phyloP scores from a whole-genome alignment of 768 basidiomycete genomes.

The Mycena metata region DNA sequence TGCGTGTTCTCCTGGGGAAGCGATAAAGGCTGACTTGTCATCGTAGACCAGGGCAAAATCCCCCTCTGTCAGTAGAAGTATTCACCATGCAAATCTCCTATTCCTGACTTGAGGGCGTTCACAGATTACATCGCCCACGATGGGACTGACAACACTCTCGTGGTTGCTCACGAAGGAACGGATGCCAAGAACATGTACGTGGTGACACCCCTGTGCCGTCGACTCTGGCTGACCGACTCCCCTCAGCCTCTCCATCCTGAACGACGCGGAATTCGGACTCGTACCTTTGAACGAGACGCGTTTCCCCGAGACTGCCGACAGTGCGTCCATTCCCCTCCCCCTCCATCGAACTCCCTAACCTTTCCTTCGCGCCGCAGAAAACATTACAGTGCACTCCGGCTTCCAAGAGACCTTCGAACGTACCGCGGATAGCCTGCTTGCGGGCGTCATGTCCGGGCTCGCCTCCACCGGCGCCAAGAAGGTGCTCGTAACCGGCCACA shows the following conservation, averaged over 20 bases:
- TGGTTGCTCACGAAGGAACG: conserved; percentile 31
- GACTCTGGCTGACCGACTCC: too few relatives aligned
- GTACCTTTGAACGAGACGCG: conserved; percentile 11
- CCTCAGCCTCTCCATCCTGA: background rate
- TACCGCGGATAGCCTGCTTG: conserved; percentile 51
- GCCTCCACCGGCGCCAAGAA: conserved; percentile 47
- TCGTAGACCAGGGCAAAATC: conserved; percentile 44
- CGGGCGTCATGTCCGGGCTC: conserved; percentile 48
- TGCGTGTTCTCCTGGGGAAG: background rate
- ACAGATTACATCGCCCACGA: conserved; percentile 29
- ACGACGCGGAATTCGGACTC: conserved; percentile 23
- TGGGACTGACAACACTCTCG: conserved; percentile 6
- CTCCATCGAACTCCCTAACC: conserved; percentile 23
- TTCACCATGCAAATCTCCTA: background rate
- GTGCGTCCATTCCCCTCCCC: background rate
- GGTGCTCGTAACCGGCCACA: conserved; percentile 57
- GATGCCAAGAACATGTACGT: conserved; percentile 20
- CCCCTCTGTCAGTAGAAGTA: conserved; percentile 45
- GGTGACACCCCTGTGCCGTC: too few relatives aligned
- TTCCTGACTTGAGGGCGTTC: background rate
- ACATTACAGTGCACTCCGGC: conserved; percentile 54
- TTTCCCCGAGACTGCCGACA: conserved; percentile 8
- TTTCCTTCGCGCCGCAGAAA: background rate
- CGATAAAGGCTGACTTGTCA: background rate
- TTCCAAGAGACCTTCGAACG: conserved; percentile 56